phyloP scores from a whole-genome alignment of 805 yeast genomes.

The Groenewaldozyma salmanticensis region DNA sequence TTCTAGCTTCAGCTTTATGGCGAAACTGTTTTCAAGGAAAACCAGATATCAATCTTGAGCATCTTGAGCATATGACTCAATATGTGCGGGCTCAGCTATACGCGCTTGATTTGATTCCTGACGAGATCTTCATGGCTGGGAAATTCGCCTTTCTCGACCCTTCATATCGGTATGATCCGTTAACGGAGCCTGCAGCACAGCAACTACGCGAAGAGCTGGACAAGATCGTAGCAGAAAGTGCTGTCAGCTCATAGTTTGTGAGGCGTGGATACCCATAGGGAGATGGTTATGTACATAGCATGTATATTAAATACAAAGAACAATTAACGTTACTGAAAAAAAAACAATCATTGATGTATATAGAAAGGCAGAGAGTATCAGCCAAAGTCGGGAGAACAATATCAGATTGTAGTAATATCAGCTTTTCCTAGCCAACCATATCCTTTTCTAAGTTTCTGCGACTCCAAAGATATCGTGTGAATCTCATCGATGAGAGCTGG shows the following conservation, averaged over 20 bases:
- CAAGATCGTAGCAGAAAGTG: background rate
- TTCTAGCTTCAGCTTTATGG: slow-evolving; percentile 35
- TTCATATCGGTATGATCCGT: slow-evolving; percentile 61
- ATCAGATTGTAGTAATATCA: background rate
- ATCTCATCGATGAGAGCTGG: slow-evolving; percentile 38
- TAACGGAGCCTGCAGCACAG: slow-evolving; percentile 32
- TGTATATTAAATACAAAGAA: no score
- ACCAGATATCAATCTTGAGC: slow-evolving; percentile 68
- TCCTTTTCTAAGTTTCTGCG: slow-evolving; percentile 1
- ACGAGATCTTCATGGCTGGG: slow-evolving; percentile 90
- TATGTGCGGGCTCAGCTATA: slow-evolving; percentile 85
- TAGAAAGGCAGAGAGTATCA: no score
- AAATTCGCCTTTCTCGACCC: slow-evolving; percentile 79
- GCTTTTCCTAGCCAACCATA: background rate
- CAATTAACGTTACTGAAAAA: no score
- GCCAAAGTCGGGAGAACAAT: no score
- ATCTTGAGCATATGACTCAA: slow-evolving; percentile 80
- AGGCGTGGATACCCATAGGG: no score
- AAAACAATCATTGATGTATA: no score
- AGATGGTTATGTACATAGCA: no score
- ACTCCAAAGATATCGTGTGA: slow-evolving; percentile 13
- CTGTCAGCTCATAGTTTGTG: no score
- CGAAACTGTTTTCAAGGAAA: slow-evolving; percentile 87
- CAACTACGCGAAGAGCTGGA: slow-evolving; percentile 9
- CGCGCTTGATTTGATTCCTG: slow-evolving; percentile 75